Evolutionary conservation across 768 basidiomycete species (phyloP), one percentile per base, ranked within the genome.

Genomic region (Auricularia cornea): DNA sequence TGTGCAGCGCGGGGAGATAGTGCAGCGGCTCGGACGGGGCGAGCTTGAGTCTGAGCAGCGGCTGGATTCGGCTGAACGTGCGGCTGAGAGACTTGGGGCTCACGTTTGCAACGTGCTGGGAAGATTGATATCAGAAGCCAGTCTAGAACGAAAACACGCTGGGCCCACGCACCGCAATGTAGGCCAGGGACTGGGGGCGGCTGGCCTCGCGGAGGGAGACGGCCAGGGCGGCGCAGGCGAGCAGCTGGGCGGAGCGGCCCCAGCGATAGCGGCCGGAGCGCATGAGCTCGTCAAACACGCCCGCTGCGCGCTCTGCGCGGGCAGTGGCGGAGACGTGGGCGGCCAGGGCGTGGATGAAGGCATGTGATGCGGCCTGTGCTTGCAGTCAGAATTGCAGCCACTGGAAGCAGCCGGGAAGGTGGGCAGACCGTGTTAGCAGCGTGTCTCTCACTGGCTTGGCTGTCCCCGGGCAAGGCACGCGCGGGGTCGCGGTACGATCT

Each of bases 281-380:
- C 83, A 86, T 89, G 29, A 83, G 83, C 67, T 87, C 84, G 74
- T 82, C 81, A 74, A 92, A 92, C 30, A 93, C 73, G 62, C 79
- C 78, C 64, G 80, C 81, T 14, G 87, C 87, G 66, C 90, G 88
- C 67, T 83, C 79, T 65, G 85, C 79, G 68, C 85, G 76, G 71
- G 85, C 86, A 68, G 85, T 73, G 64, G 79, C 80, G 68, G 81
- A 81, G 31, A 91, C 76, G 68, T 83, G 84, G 59, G 78, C 74
- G 63, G 86, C 79, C 40, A 91, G 75, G 52, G 83, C 80, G 65
- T 74, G 77, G 67, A 92, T 87, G 74, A 84, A 87, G 51, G 79
- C 77, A 59, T 80, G 77, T 76, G 89, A 88, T 41, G 84, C 81
- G 66, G 80, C 74, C 90, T 92, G 70, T 59, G 66, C n/a, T 23